Evolutionary conservation across 306 rosid species (phyloP), one percentile per base, ranked within the genome.

Genomic region (Benincasa hispida): DNA sequence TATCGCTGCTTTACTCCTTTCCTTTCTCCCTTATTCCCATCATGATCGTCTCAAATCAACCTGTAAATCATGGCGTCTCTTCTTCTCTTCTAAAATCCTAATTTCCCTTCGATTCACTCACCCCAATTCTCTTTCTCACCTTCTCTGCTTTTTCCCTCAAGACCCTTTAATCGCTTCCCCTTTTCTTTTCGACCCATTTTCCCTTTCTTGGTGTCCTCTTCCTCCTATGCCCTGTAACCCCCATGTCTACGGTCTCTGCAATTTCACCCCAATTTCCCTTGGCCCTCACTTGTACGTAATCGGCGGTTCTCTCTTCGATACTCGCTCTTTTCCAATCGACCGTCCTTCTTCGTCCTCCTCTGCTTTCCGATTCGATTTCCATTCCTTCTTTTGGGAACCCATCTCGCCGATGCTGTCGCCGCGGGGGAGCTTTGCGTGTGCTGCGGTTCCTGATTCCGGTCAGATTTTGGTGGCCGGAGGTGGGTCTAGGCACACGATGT

Each of bases 371-470:
- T 90, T 90, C 47, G 90, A 84, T 61, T 78, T 91, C 51, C 15
- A 45, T 27, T 68, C 88, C 61, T 83, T 75, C 32, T 37, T 81
- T 0, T 93, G 98, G 98, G 88, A 87, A 48, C 17, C 68, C 57
- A 87, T 89, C 17, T 74, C 97, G 2, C 82, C 90, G 6, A 93
- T 91, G 98, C 63, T 86, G 0, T 80, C 96, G 0, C 88, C 96
- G 0, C 87, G 98, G 0, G 97, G 97, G 0, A 93, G 98, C 83
- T 93, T 93, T n/a, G 98, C 96, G 17, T 90, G 92, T 19, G 91
- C 90, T 0, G 87, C 34, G 2, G 45, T 83, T 11, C 84, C 81
- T 0, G 65, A 59, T 18, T 66, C 78, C 1, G 82, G 84, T 0
- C 75, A 79, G 22, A 91, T 93, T 76, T 3, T 90, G 10, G 98